A percentile compares a stretch with the other conserved stretches of the same genome.
phyloP scores from a whole-genome alignment of 805 yeast species.

The Candida peoriensis region DNA sequence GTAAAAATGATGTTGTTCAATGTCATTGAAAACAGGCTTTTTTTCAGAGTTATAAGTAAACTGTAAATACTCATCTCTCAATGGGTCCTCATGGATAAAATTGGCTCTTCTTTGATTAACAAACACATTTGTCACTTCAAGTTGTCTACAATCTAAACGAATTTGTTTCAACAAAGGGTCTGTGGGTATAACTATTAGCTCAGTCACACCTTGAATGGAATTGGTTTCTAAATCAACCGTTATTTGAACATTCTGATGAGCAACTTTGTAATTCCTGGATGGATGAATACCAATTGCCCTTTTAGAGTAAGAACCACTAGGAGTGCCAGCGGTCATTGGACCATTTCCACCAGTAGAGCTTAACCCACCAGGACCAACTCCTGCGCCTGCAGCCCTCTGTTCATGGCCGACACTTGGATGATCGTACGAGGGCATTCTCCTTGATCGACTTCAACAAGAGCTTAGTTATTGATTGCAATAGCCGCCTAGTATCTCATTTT shows the following conservation, averaged over 20 bases:
- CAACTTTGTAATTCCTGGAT: slow-evolving; percentile 50
- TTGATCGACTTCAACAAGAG: too few relatives aligned
- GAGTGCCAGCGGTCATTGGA: slow-evolving; percentile 14
- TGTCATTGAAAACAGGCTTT: slow-evolving; percentile 7
- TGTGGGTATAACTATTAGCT: slow-evolving; percentile 72
- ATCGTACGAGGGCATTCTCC: too few relatives aligned
- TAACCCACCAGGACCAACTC: not conserved
- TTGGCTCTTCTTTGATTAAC: slow-evolving; percentile 58
- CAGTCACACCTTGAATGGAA: slow-evolving; percentile 67
- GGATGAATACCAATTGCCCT: slow-evolving; percentile 1
- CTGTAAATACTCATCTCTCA: slow-evolving; percentile 34
- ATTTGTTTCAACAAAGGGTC: slow-evolving; percentile 52
- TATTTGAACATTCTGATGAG: slow-evolving; percentile 77
- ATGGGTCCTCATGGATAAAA: slow-evolving; percentile 51
- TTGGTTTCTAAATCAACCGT: slow-evolving; percentile 72
- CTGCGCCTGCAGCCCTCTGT: too few relatives aligned
- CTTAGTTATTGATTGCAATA: too few relatives aligned
- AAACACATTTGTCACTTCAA: slow-evolving; percentile 55
- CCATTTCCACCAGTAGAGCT: not conserved
- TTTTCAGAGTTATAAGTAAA: slow-evolving; percentile 22
- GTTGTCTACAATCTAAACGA: slow-evolving; percentile 76
- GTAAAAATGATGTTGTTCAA: slow-evolving; percentile 56
- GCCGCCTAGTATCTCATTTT: too few relatives aligned
- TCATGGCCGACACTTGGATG: too few relatives aligned
- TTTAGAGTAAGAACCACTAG: slow-evolving; percentile 10